Conservation (phyloP, 352 stramenopile genomes). For the Peronospora farinosa region DNA sequence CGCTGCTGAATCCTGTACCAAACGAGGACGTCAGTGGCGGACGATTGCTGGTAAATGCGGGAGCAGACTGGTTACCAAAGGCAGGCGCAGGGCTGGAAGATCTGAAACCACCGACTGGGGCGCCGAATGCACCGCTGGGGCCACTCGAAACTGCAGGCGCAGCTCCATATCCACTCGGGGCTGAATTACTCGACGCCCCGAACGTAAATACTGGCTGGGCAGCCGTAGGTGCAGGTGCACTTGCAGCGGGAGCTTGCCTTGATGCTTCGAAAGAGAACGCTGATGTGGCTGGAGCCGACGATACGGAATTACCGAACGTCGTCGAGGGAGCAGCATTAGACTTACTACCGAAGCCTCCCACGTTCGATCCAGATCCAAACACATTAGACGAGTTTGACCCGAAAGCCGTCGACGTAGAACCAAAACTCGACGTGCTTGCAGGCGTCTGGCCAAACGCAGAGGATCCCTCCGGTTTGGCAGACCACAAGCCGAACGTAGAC, state of each 20-base stretch:
- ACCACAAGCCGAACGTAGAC: constrained; percentile 38
- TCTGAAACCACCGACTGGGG: constrained; percentile 27
- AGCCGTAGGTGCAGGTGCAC: constrained; percentile 19
- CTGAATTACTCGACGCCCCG: constrained; percentile 24
- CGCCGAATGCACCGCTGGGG: constrained; percentile 15
- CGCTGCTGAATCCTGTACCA: constrained; percentile 32
- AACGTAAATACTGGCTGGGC: constrained; percentile 16
- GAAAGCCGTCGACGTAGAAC: constrained; percentile 29
- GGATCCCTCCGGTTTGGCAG: constrained; percentile 15
- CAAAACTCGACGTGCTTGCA: constrained; percentile 37
- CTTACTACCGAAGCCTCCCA: constrained; percentile 28
- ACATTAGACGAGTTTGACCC: constrained; percentile 22
- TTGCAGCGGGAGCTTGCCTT: constrained; percentile 25
- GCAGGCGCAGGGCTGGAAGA: constrained; percentile 29
- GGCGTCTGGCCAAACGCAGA: constrained; percentile 27
- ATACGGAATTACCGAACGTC: constrained; percentile 31
- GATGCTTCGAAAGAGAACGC: constrained; percentile 38
- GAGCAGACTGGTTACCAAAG: constrained; percentile 24
- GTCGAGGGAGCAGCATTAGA: constrained; percentile 21
- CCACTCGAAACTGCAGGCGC: constrained; percentile 30
- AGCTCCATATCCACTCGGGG: constrained; percentile 24
- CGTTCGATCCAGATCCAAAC: constrained; percentile 30
- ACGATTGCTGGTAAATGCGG: constrained; percentile 26
- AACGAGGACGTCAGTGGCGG: constrained; percentile 28
- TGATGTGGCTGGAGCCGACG: constrained; percentile 26